Evolutionary conservation across 805 yeast species (phyloP), one percentile per base, ranked within the genome.

Genomic region (Kluyveromyces nonfermentans): DNA sequence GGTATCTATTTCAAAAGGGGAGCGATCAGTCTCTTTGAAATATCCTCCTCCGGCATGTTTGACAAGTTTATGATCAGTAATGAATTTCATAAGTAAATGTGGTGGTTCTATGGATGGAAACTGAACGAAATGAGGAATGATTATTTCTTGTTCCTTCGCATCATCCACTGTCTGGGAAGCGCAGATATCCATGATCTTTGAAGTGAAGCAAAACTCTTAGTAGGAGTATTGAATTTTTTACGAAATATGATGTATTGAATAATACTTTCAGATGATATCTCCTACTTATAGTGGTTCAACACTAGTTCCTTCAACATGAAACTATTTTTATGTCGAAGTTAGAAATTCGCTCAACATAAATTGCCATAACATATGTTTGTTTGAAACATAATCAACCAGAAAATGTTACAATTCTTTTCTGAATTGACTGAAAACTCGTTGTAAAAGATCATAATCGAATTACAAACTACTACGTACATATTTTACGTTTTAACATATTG

Each of bases 1-100:
- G 36, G 63, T 64, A 14, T 60, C 63, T 68, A 73, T 64, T 2
- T 48, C 40, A 40, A 67, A 69, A 2, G 73, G 72, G 7, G 78
- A 69, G 45, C 78, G 66, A 50, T 75, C 80, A 1, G 82, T 77
- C 49, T 77, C 80, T 40, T 65, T 73, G 54, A 70, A 77, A 51
- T 70, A 77, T 0, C 81, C 82, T 40, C 80, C 81, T 56, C 76
- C 81, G 42, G 65, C 70, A 54, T 77, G 81, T 17, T 67, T 66
- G 7, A 62, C 52, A 17, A 75, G 54, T 4, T 60, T 49, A 39
- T 70, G 59, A 8, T 63, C 57, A 9, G 60, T 47, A 36, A 72
- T 70, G 16, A 73, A 48, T n/a, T 55, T 49, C 19, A 53, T 48
- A 16, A 70, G 54, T 4, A 35, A 28, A 8, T 46, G 45, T 1